Evolutionary conservation across 106 monocot genomes (phyloP).

Genomic region (Dendrobium huoshanense): DNA sequence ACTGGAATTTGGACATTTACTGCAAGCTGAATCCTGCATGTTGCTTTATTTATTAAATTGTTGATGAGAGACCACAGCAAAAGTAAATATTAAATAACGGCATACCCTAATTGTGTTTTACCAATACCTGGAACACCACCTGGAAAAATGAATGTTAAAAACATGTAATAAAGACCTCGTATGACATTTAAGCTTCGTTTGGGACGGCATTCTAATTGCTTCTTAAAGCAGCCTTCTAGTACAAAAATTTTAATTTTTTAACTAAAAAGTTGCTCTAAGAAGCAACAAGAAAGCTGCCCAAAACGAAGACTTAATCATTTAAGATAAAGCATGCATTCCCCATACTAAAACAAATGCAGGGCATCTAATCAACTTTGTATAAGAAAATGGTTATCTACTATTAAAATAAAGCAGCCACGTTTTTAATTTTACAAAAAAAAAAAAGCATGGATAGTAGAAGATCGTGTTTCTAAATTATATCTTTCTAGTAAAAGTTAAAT

Average conservation of each 20-base stretch:
- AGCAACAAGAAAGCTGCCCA: no score
- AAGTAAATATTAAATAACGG: slow-evolving; percentile 6
- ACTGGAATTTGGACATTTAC: slow-evolving; percentile 91
- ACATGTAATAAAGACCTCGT: not conserved
- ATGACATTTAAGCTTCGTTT: not conserved
- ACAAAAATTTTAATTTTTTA: no score
- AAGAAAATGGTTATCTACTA: not conserved
- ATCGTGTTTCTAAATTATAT: not conserved
- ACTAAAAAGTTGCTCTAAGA: no score
- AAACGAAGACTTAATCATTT: not conserved
- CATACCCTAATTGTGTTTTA: slow-evolving; percentile 96
- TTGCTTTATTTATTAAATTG: slow-evolving; percentile 9
- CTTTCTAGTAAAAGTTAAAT: slow-evolving; percentile 1
- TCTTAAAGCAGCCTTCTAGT: no score
- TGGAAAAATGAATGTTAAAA: slow-evolving; percentile 31
- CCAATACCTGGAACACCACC: slow-evolving; percentile 99
- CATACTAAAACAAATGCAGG: not conserved
- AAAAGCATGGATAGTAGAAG: not conserved
- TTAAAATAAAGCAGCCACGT: not conserved
- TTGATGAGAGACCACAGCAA: slow-evolving; percentile 6
- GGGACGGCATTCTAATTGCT: no score
- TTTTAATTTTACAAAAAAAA: not conserved
- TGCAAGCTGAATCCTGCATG: slow-evolving; percentile 86
- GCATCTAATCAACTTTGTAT: not conserved
- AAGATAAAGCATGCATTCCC: not conserved